Percentiles rank a stretch among this genome's conserved stretches.
Evolutionary conservation across 1,284 basidiomycete species (phyloP).

Genomic region (Quambalaria eucalypti): DNA sequence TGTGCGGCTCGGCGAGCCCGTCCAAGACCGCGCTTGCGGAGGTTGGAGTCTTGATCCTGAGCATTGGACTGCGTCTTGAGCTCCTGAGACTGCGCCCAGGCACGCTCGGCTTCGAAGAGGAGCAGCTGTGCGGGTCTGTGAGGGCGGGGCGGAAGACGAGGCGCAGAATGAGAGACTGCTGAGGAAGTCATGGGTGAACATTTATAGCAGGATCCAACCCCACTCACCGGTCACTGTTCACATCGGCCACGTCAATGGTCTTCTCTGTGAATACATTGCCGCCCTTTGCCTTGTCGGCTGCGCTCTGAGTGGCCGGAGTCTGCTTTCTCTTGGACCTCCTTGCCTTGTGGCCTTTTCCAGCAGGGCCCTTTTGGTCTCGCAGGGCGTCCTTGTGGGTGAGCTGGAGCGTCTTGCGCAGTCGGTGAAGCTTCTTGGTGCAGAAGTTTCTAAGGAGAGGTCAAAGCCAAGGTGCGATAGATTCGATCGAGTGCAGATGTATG

Average conservation of each 20-base stretch:
- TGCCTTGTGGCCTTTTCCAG: slow-evolving; percentile 6
- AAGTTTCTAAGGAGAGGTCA: slow-evolving; percentile 68
- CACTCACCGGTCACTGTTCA: slow-evolving; percentile 20
- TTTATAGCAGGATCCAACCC: no score
- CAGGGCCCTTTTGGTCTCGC: slow-evolving; percentile 13
- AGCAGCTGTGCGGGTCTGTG: slow-evolving; percentile 60
- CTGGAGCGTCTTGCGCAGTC: slow-evolving; percentile 70
- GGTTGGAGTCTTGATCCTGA: slow-evolving; percentile 53
- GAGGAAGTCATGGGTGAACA: background rate
- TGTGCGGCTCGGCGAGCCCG: slow-evolving; percentile 76
- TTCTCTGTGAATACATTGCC: slow-evolving; percentile 63
- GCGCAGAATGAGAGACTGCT: background rate
- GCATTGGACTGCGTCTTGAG: slow-evolving; percentile 57
- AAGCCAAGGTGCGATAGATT: no score
- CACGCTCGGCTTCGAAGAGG: slow-evolving; percentile 78
- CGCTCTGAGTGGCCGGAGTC: slow-evolving; percentile 29
- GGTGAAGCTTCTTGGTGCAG: slow-evolving; percentile 79
- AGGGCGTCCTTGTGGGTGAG: slow-evolving; percentile 58
- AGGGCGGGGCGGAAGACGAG: slow-evolving; percentile 3
- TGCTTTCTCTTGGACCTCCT: slow-evolving; percentile 13
- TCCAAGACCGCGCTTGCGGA: slow-evolving; percentile 66
- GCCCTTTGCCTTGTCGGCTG: slow-evolving; percentile 56
- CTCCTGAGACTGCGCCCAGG: slow-evolving; percentile 83
- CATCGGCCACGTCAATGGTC: slow-evolving; percentile 23
- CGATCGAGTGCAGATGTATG: background rate